phyloP scores from a whole-genome alignment of 129 eudicot species.

The Cynara cardunculus region DNA sequence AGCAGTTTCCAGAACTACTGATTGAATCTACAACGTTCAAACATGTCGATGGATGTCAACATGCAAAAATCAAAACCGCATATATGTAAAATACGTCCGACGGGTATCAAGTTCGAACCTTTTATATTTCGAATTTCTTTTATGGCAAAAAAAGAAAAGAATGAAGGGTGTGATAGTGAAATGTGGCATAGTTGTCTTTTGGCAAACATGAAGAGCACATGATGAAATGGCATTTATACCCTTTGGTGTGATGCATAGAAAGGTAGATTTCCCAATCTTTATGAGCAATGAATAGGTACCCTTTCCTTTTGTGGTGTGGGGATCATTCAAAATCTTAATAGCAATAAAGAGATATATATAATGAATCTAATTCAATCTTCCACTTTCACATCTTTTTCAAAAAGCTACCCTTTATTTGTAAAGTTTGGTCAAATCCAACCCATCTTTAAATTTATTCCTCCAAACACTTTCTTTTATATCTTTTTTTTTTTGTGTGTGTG shows the following conservation, averaged over 20 bases:
- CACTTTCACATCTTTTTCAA: constrained; percentile 32
- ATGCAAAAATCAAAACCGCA: not conserved
- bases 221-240: constrained; percentile 27
- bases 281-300: constrained; percentile 12
- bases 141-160: not conserved
- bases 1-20: not conserved
- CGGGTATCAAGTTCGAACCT: not conserved
- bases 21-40: no score
- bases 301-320: constrained; percentile 25
- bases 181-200: constrained; percentile 1
- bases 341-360: constrained; percentile 16
- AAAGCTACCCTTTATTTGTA: constrained; percentile 35
- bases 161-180: not conserved
- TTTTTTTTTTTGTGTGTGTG: not conserved
- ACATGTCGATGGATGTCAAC: not conserved
- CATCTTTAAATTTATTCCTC: constrained; percentile 28
- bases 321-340: constrained; percentile 20
- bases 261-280: constrained; percentile 26
- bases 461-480: constrained; percentile 23
- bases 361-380: constrained; percentile 41
- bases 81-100: not conserved
- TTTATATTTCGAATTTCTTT: not conserved
- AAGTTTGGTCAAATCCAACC: constrained; percentile 32
- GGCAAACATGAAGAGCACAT: constrained; percentile 16
- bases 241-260: constrained; percentile 17